These are phyloP conservation scores for Cnidoscolus chayamansa DNA, from an alignment of 441 rosid genomes.

Conservation along the genomic window DNA sequence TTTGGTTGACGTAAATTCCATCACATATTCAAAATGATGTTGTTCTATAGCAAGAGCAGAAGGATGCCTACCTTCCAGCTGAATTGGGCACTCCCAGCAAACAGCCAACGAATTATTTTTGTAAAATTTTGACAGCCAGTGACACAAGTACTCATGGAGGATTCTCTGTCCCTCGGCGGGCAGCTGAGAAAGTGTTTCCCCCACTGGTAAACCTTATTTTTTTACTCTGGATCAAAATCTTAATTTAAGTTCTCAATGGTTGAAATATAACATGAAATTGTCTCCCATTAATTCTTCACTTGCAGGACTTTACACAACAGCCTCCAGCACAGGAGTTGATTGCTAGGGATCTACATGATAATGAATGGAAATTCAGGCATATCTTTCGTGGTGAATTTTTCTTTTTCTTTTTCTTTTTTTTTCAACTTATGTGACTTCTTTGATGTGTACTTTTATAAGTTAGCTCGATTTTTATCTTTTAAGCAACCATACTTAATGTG, in stretches of 20 bases:
- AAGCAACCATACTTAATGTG: neutral
- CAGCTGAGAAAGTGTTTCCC: slow-evolving; percentile 63
- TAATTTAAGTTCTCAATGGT: neutral
- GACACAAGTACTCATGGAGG: slow-evolving; percentile 62
- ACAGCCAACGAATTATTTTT: slow-evolving; percentile 55
- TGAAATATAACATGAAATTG: neutral
- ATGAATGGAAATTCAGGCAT: slow-evolving; percentile 44
- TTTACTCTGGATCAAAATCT: neutral
- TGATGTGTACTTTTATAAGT: neutral
- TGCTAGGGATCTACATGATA: slow-evolving; percentile 42
- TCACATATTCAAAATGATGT: neutral
- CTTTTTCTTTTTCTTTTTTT: no score
- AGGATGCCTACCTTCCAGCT: slow-evolving; percentile 48
- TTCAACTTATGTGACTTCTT: no score
- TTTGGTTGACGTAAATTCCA: neutral
- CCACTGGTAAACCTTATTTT: slow-evolving; percentile 34
- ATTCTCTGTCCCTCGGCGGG: slow-evolving; percentile 57
- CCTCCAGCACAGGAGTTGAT: slow-evolving; percentile 42
- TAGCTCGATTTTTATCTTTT: neutral
- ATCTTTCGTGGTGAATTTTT: slow-evolving; percentile 34
- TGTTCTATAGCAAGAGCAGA: slow-evolving; percentile 50
- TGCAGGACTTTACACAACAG: slow-evolving; percentile 36
- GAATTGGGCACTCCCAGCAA: slow-evolving; percentile 51
- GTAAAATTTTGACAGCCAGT: slow-evolving; percentile 44
- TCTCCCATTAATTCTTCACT: neutral